A percentile compares a stretch with the other conserved stretches of the same genome.
phyloP scores from a whole-genome alignment of 176 grass and related monocot genomes.

The Secale cereale region DNA sequence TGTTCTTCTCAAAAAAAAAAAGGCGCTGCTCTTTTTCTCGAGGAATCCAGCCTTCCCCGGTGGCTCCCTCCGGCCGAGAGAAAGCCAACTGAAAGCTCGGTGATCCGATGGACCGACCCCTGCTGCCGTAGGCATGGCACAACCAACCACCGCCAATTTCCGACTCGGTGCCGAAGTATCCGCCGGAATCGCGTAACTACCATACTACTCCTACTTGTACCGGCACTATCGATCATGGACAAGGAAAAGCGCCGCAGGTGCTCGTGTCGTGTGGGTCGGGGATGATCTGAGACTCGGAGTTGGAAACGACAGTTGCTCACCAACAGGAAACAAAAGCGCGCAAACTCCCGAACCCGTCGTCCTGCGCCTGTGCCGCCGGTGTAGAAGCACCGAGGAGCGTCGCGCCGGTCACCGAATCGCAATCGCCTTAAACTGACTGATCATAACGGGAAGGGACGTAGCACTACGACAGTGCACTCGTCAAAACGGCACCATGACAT shows the following conservation, averaged over 20 bases:
- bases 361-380: not conserved
- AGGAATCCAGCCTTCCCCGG: not conserved
- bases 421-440: not conserved
- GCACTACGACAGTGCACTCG: not conserved
- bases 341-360: not conserved
- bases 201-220: not conserved
- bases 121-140: not conserved
- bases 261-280: not conserved
- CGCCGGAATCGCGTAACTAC: not conserved
- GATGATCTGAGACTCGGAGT: not conserved
- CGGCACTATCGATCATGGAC: not conserved
- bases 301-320: not conserved
- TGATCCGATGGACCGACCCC: not conserved
- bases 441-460: not conserved
- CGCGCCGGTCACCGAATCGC: not conserved
- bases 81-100: not conserved
- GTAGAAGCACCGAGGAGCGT: not conserved
- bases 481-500: slow-evolving; percentile 15
- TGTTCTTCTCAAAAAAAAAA: no score
- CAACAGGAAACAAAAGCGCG: not conserved
- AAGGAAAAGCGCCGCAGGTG: not conserved
- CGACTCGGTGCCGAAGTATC: not conserved
- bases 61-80: not conserved
- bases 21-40: not conserved
- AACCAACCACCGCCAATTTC: not conserved